Evolutionary conservation across 2,329 filamentous ascomycete species (phyloP).

Genomic region (Ramichloridium luteum): DNA sequence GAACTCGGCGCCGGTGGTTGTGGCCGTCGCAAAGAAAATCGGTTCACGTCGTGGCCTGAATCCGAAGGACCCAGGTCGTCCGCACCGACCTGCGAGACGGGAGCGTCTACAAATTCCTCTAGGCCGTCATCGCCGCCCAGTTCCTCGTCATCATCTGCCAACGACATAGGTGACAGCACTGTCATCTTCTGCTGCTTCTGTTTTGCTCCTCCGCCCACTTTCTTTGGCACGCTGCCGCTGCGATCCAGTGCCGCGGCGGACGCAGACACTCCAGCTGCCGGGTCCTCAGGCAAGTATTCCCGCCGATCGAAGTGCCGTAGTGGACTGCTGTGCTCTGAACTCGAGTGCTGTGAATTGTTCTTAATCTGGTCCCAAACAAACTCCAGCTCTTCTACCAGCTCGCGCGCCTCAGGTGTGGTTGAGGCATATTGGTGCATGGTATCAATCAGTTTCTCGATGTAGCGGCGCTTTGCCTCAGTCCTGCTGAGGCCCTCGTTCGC

Average conservation of each 20-base stretch:
- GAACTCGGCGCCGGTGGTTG: slow-evolving; percentile 7
- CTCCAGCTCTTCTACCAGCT: slow-evolving; percentile 87
- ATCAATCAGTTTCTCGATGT: slow-evolving; percentile 86
- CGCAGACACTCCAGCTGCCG: slow-evolving; percentile 13
- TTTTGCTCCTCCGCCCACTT: slow-evolving; percentile 3
- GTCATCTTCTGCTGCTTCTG: slow-evolving; percentile 25
- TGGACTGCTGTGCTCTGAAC: slow-evolving; percentile 21
- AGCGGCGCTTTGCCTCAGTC: slow-evolving; percentile 86
- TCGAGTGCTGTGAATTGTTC: slow-evolving; percentile 40
- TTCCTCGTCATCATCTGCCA: slow-evolving; percentile 37
- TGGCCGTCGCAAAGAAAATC: slow-evolving; percentile 6
- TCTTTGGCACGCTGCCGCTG: no score
- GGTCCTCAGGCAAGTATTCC: slow-evolving; percentile 21
- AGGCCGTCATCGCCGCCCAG: slow-evolving; percentile 28
- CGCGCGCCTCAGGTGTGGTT: slow-evolving; percentile 68
- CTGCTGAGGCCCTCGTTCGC: slow-evolving; percentile 68
- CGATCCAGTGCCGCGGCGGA: slow-evolving; percentile 21
- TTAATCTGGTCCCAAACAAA: slow-evolving; percentile 99
- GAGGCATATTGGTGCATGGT: slow-evolving; percentile 95
- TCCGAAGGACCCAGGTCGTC: slow-evolving; percentile 15
- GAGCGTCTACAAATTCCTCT: slow-evolving; percentile 38
- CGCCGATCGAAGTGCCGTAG: slow-evolving; percentile 23
- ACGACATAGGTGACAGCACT: slow-evolving; percentile 74
- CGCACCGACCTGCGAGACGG: slow-evolving; percentile 34
- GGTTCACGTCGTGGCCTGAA: slow-evolving; percentile 7